Base-by-base conservation (phyloP, 768 basidiomycete species). In the Nidula microcarpa region DNA sequence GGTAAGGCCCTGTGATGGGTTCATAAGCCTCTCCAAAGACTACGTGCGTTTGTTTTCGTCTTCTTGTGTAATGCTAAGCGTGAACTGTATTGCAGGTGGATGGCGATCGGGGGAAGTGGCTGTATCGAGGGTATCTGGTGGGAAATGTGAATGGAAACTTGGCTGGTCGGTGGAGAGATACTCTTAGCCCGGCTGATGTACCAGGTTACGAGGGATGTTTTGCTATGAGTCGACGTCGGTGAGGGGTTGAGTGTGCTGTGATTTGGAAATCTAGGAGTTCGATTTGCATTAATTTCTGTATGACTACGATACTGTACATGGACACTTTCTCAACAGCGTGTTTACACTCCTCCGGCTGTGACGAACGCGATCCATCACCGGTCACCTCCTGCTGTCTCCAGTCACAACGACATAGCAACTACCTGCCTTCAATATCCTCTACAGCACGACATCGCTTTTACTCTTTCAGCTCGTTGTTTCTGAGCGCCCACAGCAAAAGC, bases 151-250 rank as follows among this genome's bases (percentile, higher is more conserved):
- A 87, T 55, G 87, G 89, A 8, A 84, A 85, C 61, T 67, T 93
- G 35, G 84, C 89, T 14, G 93, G 94, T 34, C 76, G 93, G 45
- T 96, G 93, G 93, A 76, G 93, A 56, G 94, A 96, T 61, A 89
- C 88, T 3, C 66, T 90, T 44, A 92, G 84, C 47, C 82, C 84
- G 0, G 66, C 77, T 8, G 69, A 79, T 33, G 71, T 78, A 32
- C 69, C 75, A 30, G 92, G 92, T 5, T 94, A 96, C 63, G 94
- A 96, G 71, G 94, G 92, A 3, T 89, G 86, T 65, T 93, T 89
- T 65, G 78, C 80, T 23, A 87, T 90, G 86, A 82, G 80, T 58
- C 72, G 88, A 53, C 77, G 88, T 55, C 69, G 76, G 60, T 86
- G 60, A 72, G 49, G 33, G 39, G 30, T 4, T 11, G 11, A 23